Evolutionary conservation across 164 flowering plant species (phyloP), one percentile per base, ranked within the genome.

Genomic region (Litsea cubeba): DNA sequence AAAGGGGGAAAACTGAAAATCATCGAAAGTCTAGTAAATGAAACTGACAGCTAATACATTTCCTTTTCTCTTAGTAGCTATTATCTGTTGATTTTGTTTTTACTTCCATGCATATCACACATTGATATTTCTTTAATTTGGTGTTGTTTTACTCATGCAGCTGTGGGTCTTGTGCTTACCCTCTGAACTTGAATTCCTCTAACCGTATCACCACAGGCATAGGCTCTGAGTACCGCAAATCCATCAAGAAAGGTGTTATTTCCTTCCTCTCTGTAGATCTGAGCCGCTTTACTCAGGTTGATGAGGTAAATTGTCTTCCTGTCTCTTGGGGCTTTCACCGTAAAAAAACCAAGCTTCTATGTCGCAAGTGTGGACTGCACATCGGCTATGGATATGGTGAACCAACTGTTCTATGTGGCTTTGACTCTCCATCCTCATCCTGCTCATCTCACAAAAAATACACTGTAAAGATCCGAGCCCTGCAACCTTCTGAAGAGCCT

Each of bases 101-200:
- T 10, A 32, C 28, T 12, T 22, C 62, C 72, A 51, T 40, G 25
- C 60, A 57, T 35, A 58, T 58, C 25, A 40, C 60, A 54, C 60
- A 54, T 40, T 49, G 5, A 54, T 24, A 51, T 25, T 30, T 12
- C 57, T 32, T 50, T 50, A 54, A 54, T 68, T 46, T 57, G n/a
- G 46, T 22, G 69, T 26, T 50, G 30, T 71, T 65, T 15, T 32
- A 65, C 49, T 40, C 46, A 67, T 77, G 79, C 88, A 90, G 94
- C 70, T 90, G 91, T 70, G 88, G 89, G 26, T 86, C 89, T 69
- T 88, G 91, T 75, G 90, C 87, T 28, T 90, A 87, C 78, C 84
- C 86, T 79, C 74, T 88, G 80, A 90, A 87, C 73, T 78, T 90
- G 74, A 71, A 72, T 70, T 87, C 94, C 71, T 84, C 88, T 2